Conservation (phyloP, 495 filamentous ascomycete genomes). For the Trichoderma virens region DNA sequence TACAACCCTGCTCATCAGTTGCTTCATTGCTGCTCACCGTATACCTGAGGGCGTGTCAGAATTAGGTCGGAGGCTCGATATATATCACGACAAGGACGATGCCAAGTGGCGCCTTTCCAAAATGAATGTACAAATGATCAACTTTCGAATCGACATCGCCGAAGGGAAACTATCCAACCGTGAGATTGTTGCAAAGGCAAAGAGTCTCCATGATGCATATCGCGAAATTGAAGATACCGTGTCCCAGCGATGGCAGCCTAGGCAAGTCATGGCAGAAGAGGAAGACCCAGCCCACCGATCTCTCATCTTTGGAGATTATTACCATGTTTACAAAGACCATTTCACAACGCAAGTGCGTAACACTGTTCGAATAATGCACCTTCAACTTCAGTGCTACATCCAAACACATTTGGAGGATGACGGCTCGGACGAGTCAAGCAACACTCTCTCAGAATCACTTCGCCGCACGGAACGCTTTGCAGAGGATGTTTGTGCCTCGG, state of each 20-base stretch:
- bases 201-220: background rate
- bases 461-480: background rate
- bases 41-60: constrained; percentile 18
- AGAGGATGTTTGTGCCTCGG: constrained; percentile 3
- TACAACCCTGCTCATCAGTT: constrained; percentile 21
- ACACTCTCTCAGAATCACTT: background rate
- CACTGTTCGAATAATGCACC: constrained; percentile 19
- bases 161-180: background rate
- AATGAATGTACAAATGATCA: background rate
- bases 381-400: constrained; percentile 21
- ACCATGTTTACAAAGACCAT: constrained; percentile 20
- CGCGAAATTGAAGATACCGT: background rate
- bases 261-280: constrained; percentile 13
- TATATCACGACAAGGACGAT: background rate
- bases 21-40: constrained; percentile 12
- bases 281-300: constrained; percentile 12
- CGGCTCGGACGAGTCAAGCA: background rate
- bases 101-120: background rate
- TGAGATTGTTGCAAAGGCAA: background rate
- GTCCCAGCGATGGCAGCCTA: constrained; percentile 16
- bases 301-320: constrained; percentile 13
- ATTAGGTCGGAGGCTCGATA: constrained; percentile 17
- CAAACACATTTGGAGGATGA: background rate
- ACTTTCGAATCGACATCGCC: background rate
- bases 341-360: constrained; percentile 22